Conservation (phyloP, 2,329 filamentous ascomycete species). For the Alternaria arbusti region DNA sequence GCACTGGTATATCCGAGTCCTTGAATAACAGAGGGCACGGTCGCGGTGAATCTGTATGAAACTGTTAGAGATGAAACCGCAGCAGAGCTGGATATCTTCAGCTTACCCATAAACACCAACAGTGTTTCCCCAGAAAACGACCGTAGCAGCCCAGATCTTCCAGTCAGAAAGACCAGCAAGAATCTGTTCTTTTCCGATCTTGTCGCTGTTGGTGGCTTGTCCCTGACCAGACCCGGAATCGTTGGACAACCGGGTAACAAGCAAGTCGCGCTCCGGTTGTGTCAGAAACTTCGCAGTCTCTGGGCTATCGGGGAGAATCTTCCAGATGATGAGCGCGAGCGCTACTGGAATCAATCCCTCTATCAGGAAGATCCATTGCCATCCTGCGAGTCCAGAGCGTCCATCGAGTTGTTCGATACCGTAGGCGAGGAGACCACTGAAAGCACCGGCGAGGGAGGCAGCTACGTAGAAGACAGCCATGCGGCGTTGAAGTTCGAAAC, state of each 20-base stretch:
- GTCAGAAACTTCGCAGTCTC: constrained; percentile 49
- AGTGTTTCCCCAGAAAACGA: constrained; percentile 50
- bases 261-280: constrained; percentile 41
- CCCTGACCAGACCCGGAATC: constrained; percentile 57
- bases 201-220: constrained; percentile 56
- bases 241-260: constrained; percentile 38
- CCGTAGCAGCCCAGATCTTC: constrained; percentile 44
- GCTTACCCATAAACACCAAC: constrained; percentile 45
- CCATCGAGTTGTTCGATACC: constrained; percentile 45
- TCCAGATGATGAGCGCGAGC: constrained; percentile 57
- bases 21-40: constrained; percentile 52
- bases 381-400: constrained; percentile 31
- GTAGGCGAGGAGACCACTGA: constrained; percentile 45
- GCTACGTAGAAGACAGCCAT: constrained; percentile 47
- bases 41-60: constrained; percentile 29
- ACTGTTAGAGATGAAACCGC: constrained; percentile 28
- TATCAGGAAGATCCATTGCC: constrained; percentile 45
- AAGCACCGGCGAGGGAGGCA: constrained; percentile 43
- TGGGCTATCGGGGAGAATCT: constrained; percentile 59
- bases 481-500: constrained; percentile 43
- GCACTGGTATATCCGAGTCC: constrained; percentile 52
- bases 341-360: constrained; percentile 41
- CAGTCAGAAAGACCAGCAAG: constrained; percentile 55
- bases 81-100: neutral
- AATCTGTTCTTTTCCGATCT: constrained; percentile 55